A percentile compares a stretch with the other conserved stretches of the same genome.
Evolutionary conservation across 345 rosid genomes (phyloP).

Genomic region (Eucalyptus marginata): DNA sequence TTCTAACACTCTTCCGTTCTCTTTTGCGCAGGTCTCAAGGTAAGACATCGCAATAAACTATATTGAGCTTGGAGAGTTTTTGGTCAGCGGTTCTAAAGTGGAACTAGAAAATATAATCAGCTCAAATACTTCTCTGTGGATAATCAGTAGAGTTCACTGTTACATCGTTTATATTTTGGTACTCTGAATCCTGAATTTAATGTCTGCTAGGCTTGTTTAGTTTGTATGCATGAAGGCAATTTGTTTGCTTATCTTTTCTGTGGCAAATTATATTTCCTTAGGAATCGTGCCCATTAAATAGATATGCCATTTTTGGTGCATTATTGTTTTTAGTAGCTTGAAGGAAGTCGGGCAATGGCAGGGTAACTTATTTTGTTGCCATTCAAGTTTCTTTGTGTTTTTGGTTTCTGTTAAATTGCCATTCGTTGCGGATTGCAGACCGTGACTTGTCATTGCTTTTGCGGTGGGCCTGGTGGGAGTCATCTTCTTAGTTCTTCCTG

Average conservation of each 20-base stretch:
- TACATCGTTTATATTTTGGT: neutral
- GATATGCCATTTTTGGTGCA: neutral
- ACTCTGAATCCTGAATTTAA: neutral
- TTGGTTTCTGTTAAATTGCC: neutral
- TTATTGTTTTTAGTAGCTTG: neutral
- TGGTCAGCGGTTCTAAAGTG: neutral
- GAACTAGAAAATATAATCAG: neutral
- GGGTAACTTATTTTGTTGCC: neutral
- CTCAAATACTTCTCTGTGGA: neutral
- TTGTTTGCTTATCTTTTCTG: neutral
- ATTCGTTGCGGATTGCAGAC: neutral
- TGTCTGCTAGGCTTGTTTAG: neutral
- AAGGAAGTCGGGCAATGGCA: neutral
- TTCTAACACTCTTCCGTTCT: neutral
- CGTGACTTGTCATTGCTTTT: neutral
- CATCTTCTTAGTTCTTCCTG: neutral
- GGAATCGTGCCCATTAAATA: neutral
- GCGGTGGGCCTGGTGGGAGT: neutral
- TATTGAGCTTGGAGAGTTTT: conserved; percentile 1
- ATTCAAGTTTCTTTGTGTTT: neutral
- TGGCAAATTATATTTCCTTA: neutral
- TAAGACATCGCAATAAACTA: conserved; percentile 27
- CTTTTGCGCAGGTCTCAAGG: conserved; percentile 73
- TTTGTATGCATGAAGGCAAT: neutral
- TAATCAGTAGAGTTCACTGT: neutral